Percentiles rank a stretch among this genome's conserved stretches.
These are phyloP conservation scores for Penicillium samsonianum DNA, from an alignment of 495 filamentous ascomycete genomes.

Conservation along the genomic window DNA sequence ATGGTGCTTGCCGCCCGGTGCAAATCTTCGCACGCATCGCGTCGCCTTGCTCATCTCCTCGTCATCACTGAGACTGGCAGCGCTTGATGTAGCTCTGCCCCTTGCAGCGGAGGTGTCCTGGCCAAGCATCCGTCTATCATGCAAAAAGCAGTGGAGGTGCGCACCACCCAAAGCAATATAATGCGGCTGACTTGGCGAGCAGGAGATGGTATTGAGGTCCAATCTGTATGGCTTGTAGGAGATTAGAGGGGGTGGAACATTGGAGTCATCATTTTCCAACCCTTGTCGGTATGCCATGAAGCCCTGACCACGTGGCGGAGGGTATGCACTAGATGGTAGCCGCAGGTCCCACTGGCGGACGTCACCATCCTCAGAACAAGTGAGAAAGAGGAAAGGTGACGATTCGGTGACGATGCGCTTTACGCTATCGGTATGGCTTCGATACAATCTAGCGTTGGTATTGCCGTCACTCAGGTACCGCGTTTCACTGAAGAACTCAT, in stretches of 20 bases:
- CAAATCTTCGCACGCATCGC: constrained; percentile 69
- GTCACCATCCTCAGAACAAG: constrained; percentile 76
- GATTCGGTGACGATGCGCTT: constrained; percentile 78
- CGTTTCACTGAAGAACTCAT: constrained; percentile 53
- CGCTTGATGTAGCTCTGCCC: constrained; percentile 44
- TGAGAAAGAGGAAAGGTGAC: constrained; percentile 70
- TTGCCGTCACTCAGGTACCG: constrained; percentile 60
- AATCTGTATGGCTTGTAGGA: constrained; percentile 67
- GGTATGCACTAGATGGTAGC: constrained; percentile 66
- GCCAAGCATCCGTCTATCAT: constrained; percentile 74
- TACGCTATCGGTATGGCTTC: constrained; percentile 68
- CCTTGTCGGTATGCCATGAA: constrained; percentile 47
- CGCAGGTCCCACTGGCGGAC: constrained; percentile 75
- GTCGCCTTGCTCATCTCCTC: constrained; percentile 65
- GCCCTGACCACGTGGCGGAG: constrained; percentile 52
- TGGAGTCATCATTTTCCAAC: constrained; percentile 54
- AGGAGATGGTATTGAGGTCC: constrained; percentile 75
- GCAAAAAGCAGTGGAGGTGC: constrained; percentile 73
- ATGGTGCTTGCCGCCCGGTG: constrained; percentile 57
- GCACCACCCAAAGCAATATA: constrained; percentile 76
- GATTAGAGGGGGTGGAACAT: constrained; percentile 68
- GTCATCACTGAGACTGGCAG: constrained; percentile 45
- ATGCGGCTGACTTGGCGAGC: constrained; percentile 70
- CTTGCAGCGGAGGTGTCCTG: constrained; percentile 57
- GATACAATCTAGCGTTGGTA: constrained; percentile 65